Percentiles rank a stretch among this genome's conserved stretches.
Conservation (phyloP, 257 asterid genomes). For the Parsonsia alboflavescens region DNA sequence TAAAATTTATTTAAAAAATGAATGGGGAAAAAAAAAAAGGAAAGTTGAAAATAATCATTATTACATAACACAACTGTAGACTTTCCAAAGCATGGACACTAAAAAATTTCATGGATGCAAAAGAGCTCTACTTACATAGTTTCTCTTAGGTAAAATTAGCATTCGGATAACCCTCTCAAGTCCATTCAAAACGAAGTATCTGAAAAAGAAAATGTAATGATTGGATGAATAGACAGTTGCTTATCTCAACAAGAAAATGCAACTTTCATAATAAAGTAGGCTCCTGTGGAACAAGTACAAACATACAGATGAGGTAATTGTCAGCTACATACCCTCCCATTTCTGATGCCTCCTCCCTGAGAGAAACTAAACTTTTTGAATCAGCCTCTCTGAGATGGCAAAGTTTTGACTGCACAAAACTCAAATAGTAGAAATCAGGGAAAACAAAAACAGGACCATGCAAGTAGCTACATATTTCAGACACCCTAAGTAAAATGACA, state of each 20-base stretch:
- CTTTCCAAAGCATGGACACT: not conserved
- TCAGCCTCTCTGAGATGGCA: conserved; percentile 62
- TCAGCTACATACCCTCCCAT: conserved; percentile 87
- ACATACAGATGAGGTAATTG: conserved; percentile 6
- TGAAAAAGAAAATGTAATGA: conserved; percentile 19
- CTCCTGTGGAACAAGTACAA: not conserved
- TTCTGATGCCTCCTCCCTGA: conserved; percentile 90
- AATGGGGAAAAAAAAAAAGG: no score
- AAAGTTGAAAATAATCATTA: conserved; percentile 6
- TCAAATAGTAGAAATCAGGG: conserved; percentile 9
- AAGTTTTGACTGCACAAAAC: conserved; percentile 61
- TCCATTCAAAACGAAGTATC: conserved; percentile 94
- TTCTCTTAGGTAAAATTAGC: conserved; percentile 75
- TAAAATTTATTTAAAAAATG: conserved; percentile 2
- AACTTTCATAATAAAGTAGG: not conserved
- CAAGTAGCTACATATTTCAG: not conserved
- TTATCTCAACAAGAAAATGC: not conserved
- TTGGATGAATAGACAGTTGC: not conserved
- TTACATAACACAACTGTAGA: conserved; percentile 1
- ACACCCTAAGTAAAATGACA: not conserved
- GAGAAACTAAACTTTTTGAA: conserved; percentile 44
- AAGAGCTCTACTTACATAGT: conserved; percentile 59
- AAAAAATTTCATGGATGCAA: conserved; percentile 17
- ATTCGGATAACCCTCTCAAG: conserved; percentile 89
- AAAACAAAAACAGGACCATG: not conserved